Evolutionary conservation across 2,329 filamentous ascomycete species (phyloP).

Genomic region (Fusarium verrucosum): DNA sequence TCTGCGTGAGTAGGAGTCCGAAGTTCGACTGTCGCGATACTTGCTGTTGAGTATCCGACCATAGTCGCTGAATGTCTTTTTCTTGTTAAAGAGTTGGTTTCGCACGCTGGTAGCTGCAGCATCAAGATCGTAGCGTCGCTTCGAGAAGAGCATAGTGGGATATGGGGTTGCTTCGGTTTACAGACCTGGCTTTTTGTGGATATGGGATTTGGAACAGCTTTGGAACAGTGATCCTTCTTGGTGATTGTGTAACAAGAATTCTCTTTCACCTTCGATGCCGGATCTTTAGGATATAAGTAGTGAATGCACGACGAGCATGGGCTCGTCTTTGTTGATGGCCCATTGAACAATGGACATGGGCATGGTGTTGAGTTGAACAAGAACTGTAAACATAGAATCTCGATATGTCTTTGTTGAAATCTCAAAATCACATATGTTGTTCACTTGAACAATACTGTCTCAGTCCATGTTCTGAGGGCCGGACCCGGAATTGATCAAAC

Average conservation of each 20-base stretch:
- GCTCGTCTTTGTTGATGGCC: background rate
- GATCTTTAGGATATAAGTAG: slow-evolving; percentile 1
- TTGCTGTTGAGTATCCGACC: background rate
- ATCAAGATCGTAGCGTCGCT: slow-evolving; percentile 10
- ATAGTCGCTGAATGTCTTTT: background rate
- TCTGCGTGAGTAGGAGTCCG: background rate
- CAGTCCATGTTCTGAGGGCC: background rate
- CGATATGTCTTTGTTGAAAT: background rate
- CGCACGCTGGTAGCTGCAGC: slow-evolving; percentile 6
- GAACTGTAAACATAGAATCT: background rate
- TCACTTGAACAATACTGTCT: slow-evolving; percentile 5
- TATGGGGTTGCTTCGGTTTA: background rate
- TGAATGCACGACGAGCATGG: background rate
- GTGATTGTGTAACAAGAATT: background rate
- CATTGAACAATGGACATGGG: background rate
- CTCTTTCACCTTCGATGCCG: background rate
- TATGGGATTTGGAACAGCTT: background rate
- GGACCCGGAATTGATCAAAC: background rate
- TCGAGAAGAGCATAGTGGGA: slow-evolving; percentile 28
- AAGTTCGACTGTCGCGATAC: background rate
- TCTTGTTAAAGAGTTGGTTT: background rate
- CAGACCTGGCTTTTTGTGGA: background rate
- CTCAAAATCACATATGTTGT: background rate
- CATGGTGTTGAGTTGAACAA: background rate
- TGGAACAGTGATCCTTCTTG: background rate